phyloP scores from a whole-genome alignment of 2,329 filamentous ascomycete genomes.

The Annulohypoxylon truncatum region DNA sequence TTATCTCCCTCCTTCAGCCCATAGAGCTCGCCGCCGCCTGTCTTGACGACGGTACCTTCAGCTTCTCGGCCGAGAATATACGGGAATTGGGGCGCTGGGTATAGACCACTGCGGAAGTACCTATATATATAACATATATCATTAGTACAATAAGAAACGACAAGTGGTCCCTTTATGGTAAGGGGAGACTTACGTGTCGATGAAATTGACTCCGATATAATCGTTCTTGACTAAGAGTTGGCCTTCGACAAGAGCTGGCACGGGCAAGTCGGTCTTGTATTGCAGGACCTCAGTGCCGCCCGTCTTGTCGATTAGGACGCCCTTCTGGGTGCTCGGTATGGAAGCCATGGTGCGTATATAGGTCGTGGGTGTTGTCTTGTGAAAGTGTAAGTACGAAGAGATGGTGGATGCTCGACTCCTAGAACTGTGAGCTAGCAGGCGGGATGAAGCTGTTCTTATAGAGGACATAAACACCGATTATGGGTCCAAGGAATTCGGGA shows the following conservation, averaged over 20 bases:
- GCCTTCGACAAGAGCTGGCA: slow-evolving; percentile 75
- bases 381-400: background rate
- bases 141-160: slow-evolving; percentile 8
- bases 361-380: slow-evolving; percentile 7
- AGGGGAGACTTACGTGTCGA: slow-evolving; percentile 72
- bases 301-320: slow-evolving; percentile 76
- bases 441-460: slow-evolving; percentile 34
- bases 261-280: slow-evolving; percentile 75
- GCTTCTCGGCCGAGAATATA: slow-evolving; percentile 84
- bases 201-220: slow-evolving; percentile 85
- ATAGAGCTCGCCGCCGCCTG: slow-evolving; percentile 63
- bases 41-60: slow-evolving; percentile 74
- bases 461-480: slow-evolving; percentile 32
- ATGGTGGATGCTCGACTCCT: slow-evolving; percentile 28
- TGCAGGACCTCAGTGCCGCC: slow-evolving; percentile 79
- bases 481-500: background rate
- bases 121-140: slow-evolving; percentile 48
- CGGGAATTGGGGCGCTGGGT: slow-evolving; percentile 75
- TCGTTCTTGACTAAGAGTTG: slow-evolving; percentile 85
- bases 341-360: slow-evolving; percentile 48
- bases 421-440: slow-evolving; percentile 29
- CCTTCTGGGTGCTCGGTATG: slow-evolving; percentile 76
- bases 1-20: slow-evolving; percentile 74
- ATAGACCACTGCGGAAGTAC: slow-evolving; percentile 89
- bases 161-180: background rate